Conservation (phyloP, 1,284 basidiomycete genomes). For the Irpex lacteus region DNA sequence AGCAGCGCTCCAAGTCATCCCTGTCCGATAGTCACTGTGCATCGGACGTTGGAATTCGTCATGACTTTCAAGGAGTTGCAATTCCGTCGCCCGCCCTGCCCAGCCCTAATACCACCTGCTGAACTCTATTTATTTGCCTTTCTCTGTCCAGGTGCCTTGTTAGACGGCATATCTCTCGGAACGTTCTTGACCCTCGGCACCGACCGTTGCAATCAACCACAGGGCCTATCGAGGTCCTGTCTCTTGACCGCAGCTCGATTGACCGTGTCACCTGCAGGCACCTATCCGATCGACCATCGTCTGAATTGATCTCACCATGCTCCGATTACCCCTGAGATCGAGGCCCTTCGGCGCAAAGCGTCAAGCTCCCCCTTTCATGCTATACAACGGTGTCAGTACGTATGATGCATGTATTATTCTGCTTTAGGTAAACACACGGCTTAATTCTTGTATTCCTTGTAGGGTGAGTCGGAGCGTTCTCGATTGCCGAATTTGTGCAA, state of each 20-base stretch:
- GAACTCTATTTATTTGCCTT: not conserved
- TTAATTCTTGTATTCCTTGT: not conserved
- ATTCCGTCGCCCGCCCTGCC: not conserved
- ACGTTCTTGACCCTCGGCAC: not conserved
- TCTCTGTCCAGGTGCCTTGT: not conserved
- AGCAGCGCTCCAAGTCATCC: not conserved
- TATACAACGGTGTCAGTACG: not conserved
- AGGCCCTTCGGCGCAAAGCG: not conserved
- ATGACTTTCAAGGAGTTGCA: not conserved
- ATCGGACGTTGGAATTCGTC: not conserved
- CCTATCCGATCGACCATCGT: not conserved
- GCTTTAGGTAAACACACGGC: not conserved
- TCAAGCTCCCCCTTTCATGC: not conserved
- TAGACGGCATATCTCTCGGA: not conserved
- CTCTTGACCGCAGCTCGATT: not conserved
- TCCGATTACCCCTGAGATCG: not conserved
- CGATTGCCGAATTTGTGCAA: not conserved
- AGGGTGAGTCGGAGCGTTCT: not conserved
- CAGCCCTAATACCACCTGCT: not conserved
- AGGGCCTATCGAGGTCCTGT: not conserved
- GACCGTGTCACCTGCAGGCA: not conserved
- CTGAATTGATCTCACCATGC: not conserved
- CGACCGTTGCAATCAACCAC: not conserved
- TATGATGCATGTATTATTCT: not conserved
- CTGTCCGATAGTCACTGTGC: not conserved